Evolutionary conservation across 2,329 filamentous ascomycete species (phyloP).

Genomic region (Colletotrichum lini): DNA sequence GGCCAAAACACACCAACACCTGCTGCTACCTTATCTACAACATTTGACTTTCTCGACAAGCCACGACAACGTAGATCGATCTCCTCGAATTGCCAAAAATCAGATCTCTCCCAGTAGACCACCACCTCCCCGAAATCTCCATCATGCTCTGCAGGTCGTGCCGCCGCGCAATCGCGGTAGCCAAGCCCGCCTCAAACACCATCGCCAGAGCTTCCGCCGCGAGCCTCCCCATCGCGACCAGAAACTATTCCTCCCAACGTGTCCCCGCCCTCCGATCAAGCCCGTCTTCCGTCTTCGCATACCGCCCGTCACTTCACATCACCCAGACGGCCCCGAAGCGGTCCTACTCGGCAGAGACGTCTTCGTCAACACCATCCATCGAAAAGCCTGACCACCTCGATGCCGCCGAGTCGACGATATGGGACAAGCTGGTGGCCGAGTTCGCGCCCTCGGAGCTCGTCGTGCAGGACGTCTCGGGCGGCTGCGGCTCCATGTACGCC

Average conservation of each 20-base stretch:
- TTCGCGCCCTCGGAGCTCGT: slow-evolving; percentile 67
- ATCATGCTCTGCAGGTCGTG: slow-evolving; percentile 42
- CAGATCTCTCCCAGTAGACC: no score
- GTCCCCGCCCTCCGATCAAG: background rate
- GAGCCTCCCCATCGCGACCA: slow-evolving; percentile 63
- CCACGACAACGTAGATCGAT: background rate
- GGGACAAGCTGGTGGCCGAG: slow-evolving; percentile 65
- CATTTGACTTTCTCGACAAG: background rate
- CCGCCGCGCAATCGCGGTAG: slow-evolving; percentile 39
- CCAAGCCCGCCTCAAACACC: slow-evolving; percentile 15
- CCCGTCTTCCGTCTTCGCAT: background rate
- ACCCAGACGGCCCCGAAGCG: slow-evolving; percentile 2
- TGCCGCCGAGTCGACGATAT: slow-evolving; percentile 72
- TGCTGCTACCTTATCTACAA: background rate
- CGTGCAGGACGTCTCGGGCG: slow-evolving; percentile 86
- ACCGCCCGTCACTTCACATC: background rate
- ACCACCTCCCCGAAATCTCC: background rate
- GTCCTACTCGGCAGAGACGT: slow-evolving; percentile 24
- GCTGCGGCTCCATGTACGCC: slow-evolving; percentile 90
- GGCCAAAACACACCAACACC: background rate
- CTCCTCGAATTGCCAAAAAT: no score
- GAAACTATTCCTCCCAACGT: slow-evolving; percentile 15
- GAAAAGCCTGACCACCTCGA: slow-evolving; percentile 67
- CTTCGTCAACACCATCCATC: slow-evolving; percentile 34
- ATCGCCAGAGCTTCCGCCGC: slow-evolving; percentile 35